These are phyloP conservation scores for Lasiosphaeria hispida DNA, from an alignment of 495 filamentous ascomycete genomes.

Conservation along the genomic window DNA sequence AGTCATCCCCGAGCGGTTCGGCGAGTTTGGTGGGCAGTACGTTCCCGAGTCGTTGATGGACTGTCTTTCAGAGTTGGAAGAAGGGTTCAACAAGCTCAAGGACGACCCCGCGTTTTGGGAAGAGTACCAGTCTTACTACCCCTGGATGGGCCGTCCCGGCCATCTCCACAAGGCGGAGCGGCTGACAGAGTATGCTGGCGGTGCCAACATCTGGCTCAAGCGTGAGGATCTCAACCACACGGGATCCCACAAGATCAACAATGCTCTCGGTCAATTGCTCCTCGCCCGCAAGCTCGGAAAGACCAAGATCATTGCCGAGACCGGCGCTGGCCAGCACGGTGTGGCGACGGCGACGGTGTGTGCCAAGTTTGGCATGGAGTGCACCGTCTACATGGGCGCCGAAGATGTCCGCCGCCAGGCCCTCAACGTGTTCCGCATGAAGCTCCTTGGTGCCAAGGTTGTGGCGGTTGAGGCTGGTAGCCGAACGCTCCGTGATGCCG, in stretches of 20 bases:
- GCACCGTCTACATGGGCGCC: constrained; percentile 93
- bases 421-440: constrained; percentile 94
- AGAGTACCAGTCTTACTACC: constrained; percentile 94
- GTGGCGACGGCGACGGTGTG: constrained; percentile 95
- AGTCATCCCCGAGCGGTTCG: constrained; percentile 79
- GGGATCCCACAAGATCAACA: constrained; percentile 94
- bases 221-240: constrained; percentile 90
- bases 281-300: constrained; percentile 81
- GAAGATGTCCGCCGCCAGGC: constrained; percentile 92
- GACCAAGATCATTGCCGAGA: constrained; percentile 92
- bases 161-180: constrained; percentile 85
- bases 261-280: constrained; percentile 85
- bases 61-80: constrained; percentile 85
- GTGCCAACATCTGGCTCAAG: constrained; percentile 94
- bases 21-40: constrained; percentile 98
- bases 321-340: constrained; percentile 94
- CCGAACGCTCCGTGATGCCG: constrained; percentile 85
- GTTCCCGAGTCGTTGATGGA: constrained; percentile 98
- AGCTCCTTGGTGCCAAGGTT: constrained; percentile 86
- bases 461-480: constrained; percentile 84
- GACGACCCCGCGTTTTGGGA: constrained; percentile 94
- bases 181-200: constrained; percentile 82
- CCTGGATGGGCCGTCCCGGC: constrained; percentile 94
- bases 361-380: constrained; percentile 94
- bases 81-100: constrained; percentile 81